Evolutionary conservation across 2,329 filamentous ascomycete species (phyloP).

Genomic region (Cercospora citrullina): DNA sequence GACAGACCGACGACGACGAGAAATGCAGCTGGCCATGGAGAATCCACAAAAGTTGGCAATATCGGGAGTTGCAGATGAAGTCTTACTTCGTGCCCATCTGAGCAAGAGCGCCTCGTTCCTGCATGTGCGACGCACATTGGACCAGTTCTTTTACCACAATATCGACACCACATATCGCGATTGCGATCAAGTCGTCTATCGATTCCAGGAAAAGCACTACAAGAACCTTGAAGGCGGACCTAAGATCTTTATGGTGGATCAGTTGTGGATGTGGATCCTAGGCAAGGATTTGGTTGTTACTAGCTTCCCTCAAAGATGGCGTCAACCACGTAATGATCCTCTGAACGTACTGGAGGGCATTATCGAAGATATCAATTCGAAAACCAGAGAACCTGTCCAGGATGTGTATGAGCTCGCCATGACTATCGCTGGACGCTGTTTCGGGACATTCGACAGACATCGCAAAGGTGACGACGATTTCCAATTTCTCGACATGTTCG

Average conservation of each 20-base stretch:
- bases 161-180: conserved; percentile 62
- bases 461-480: conserved; percentile 59
- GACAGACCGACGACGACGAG: conserved; percentile 49
- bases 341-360: conserved; percentile 64
- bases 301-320: conserved; percentile 59
- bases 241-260: conserved; percentile 51
- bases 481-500: conserved; percentile 68
- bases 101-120: conserved; percentile 38
- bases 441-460: conserved; percentile 55
- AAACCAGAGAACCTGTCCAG: conserved; percentile 59
- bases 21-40: conserved; percentile 59
- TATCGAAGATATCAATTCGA: conserved; percentile 66
- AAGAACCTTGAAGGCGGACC: conserved; percentile 22
- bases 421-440: conserved; percentile 52
- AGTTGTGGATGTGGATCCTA: conserved; percentile 66
- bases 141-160: conserved; percentile 67
- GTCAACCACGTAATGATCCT: conserved; percentile 62
- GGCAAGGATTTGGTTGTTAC: conserved; percentile 61
- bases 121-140: conserved; percentile 63
- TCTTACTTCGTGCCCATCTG: conserved; percentile 31
- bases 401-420: conserved; percentile 64
- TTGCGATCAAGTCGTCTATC: conserved; percentile 64
- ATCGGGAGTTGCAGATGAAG: conserved; percentile 41
- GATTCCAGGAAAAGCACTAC: conserved; percentile 46
- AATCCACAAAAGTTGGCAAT: conserved; percentile 20